Base-by-base conservation (phyloP, 2,329 filamentous ascomycete species). In the Colletotrichum echinochloae region DNA sequence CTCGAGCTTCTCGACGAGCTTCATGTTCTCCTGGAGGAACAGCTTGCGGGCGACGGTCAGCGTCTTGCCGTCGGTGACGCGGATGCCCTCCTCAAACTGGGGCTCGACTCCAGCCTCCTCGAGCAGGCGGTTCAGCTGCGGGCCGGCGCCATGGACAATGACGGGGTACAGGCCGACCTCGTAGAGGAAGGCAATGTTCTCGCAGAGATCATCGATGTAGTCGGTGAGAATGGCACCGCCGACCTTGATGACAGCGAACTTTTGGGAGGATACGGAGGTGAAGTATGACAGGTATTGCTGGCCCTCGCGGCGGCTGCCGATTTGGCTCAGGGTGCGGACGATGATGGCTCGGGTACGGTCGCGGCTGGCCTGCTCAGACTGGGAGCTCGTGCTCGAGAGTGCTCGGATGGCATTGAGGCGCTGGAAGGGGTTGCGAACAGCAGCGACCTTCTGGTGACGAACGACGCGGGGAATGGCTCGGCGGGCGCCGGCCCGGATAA, bases 201-300 rank as follows among this genome's bases (percentile, higher is more conserved):
- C 92, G 79, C 94, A 97, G 66, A 99, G 89, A 77, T 95, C 94
- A 80, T 97, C 93, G 66, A 98, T 88, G 82, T 98, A 92, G 79
- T 98, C 95, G 71, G 94, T 97, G 77, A 99, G 88, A 77, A 98
- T 98, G 73, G 95, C 96, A 73, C 95, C 96, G 72, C 95, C 96
- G 66, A 98, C 95, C 86, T 99, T 99, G 83, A 99, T 97, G 59
- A 99, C 95, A 75, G 95, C 95, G 81, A 98, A 99, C 79, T 97
- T 94, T 84, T 98, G 95, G 44, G 94, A 97, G 54, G 94, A 96
- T 72, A 98, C 95, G 41, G 95, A 97, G 75, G 92, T 96, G 87
- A 99, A 99, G 81, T 98, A 94, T 75, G 95, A 96, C 70, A 98
- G 91, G 82, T 98, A 98, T 83, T 98, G 95, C 85, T 98, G 94